Conservation (phyloP, 805 yeast species). For the Komagataella ulmi region DNA sequence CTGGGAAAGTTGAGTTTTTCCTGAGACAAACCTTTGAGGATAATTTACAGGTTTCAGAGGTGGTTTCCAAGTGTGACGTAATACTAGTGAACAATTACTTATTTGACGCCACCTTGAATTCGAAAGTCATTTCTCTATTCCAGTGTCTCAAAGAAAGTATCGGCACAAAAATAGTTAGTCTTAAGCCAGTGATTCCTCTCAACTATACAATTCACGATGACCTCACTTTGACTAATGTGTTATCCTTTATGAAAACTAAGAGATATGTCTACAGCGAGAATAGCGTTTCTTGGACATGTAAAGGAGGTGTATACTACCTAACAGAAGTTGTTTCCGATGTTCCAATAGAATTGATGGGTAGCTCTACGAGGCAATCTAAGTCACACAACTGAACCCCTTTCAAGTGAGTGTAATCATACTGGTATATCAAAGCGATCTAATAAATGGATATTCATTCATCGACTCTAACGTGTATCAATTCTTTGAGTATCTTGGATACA, state of each 20-base stretch:
- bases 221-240: constrained; percentile 27
- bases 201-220: constrained; percentile 48
- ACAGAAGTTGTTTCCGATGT: constrained; percentile 36
- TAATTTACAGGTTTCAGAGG: constrained; percentile 38
- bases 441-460: constrained; percentile 9
- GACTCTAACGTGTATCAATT: constrained; percentile 45
- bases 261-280: constrained; percentile 50
- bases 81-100: constrained; percentile 73
- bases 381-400: background rate
- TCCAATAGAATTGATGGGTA: background rate
- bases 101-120: constrained; percentile 65
- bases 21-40: constrained; percentile 60
- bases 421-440: constrained; percentile 1
- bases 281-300: constrained; percentile 85
- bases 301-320: constrained; percentile 67
- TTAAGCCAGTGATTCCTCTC: constrained; percentile 68
- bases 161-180: constrained; percentile 69
- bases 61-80: constrained; percentile 53
- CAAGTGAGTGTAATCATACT: too few species aligned
- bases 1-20: constrained; percentile 44
- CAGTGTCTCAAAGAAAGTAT: constrained; percentile 37
- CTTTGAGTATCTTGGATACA: constrained; percentile 47
- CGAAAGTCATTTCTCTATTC: constrained; percentile 51
- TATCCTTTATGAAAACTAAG: constrained; percentile 53
- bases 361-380: background rate